Evolutionary conservation across 805 yeast species (phyloP).

Genomic region (Kuraishia hungarica): DNA sequence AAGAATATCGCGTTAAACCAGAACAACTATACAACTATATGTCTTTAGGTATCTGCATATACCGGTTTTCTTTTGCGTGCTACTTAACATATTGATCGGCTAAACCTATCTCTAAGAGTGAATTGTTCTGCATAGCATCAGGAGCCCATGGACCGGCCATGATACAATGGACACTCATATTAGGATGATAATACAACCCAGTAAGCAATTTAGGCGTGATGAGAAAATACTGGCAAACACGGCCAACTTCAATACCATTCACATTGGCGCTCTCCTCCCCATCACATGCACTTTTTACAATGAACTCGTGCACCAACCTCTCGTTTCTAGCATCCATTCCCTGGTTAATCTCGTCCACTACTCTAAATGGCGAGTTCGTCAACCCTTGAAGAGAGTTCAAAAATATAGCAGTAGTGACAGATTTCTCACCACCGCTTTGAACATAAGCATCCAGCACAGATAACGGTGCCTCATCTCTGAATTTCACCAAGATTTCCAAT

Average conservation of each 20-base stretch:
- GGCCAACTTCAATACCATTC: background rate
- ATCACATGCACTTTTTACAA: conserved; percentile 77
- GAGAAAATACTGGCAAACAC: conserved; percentile 63
- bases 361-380: conserved; percentile 84
- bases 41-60: too few relatives aligned
- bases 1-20: too few relatives aligned
- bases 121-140: background rate
- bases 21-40: too few relatives aligned
- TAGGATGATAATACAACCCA: conserved; percentile 64
- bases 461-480: conserved; percentile 68
- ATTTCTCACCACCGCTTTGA: conserved; percentile 97
- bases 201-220: conserved; percentile 89
- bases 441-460: conserved; percentile 73
- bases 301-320: conserved; percentile 71
- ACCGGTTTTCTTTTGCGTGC: background rate
- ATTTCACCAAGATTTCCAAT: conserved; percentile 74
- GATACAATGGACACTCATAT: conserved; percentile 83
- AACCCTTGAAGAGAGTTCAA: conserved; percentile 85
- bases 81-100: conserved; percentile 12
- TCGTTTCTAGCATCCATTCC: conserved; percentile 97
- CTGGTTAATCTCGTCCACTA: conserved; percentile 96
- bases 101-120: conserved; percentile 18
- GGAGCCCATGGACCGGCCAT: conserved; percentile 39
- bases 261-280: conserved; percentile 10
- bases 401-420: conserved; percentile 87